A percentile compares a stretch with the other conserved stretches of the same genome.
Evolutionary conservation across 495 filamentous ascomycete species (phyloP).

Genomic region (Penicillium cinerascens): DNA sequence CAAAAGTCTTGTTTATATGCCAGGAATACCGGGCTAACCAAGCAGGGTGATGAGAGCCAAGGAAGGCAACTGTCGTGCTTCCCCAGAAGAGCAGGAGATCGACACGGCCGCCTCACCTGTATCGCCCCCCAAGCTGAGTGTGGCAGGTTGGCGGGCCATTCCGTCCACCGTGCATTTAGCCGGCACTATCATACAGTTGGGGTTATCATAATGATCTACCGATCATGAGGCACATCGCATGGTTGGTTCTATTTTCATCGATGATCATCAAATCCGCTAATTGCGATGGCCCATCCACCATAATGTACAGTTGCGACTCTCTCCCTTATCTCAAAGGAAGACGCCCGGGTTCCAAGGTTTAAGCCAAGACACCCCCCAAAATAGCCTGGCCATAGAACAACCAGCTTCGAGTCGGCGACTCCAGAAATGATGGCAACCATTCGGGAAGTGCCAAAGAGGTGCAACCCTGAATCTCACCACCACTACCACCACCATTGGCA

Average conservation of each 20-base stretch:
- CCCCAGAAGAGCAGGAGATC: slow-evolving; percentile 5
- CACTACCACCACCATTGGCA: slow-evolving; percentile 1
- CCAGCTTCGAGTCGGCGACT: slow-evolving; percentile 14
- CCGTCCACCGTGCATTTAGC: background rate
- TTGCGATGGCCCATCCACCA: background rate
- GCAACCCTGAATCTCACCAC: background rate
- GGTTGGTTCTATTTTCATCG: background rate
- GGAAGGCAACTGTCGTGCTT: slow-evolving; percentile 6
- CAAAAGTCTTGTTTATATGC: background rate
- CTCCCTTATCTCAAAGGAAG: background rate
- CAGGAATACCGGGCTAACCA: background rate
- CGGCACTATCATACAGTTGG: background rate
- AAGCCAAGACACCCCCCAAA: slow-evolving; percentile 11
- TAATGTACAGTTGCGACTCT: background rate
- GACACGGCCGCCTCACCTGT: slow-evolving; percentile 8
- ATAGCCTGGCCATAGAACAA: slow-evolving; percentile 8
- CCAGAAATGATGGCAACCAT: slow-evolving; percentile 15
- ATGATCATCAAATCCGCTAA: background rate
- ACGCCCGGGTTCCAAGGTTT: background rate
- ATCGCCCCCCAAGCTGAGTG: background rate
- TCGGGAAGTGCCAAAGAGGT: slow-evolving; percentile 5
- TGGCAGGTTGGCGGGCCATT: background rate
- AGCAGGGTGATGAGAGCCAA: slow-evolving; percentile 8
- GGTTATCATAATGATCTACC: background rate
- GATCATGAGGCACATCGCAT: background rate